phyloP scores from a whole-genome alignment of 2,329 filamentous ascomycete genomes.

The Penicillium sp. region DNA sequence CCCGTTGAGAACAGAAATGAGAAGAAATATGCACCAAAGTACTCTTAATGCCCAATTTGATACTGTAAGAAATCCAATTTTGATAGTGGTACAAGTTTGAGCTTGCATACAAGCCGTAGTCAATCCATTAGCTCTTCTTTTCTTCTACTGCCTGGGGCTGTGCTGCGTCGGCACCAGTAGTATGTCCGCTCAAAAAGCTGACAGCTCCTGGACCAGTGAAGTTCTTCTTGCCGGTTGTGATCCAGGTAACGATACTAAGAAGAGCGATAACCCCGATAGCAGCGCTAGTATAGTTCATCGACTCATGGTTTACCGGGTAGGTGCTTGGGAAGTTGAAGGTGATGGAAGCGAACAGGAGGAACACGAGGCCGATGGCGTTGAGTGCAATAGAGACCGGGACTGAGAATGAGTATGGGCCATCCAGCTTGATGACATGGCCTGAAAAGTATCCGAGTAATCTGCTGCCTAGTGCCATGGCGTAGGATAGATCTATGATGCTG shows the following conservation, averaged over 20 bases:
- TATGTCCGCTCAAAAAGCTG: constrained; percentile 15
- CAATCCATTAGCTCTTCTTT: background rate
- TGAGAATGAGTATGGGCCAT: constrained; percentile 42
- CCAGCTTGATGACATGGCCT: constrained; percentile 39
- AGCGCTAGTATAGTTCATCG: constrained; percentile 61
- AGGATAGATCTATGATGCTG: constrained; percentile 52
- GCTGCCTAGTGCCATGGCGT: constrained; percentile 55
- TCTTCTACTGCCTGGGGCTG: background rate
- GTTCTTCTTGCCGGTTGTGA: constrained; percentile 50
- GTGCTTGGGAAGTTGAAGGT: constrained; percentile 58
- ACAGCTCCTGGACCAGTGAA: constrained; percentile 50
- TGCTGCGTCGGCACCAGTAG: background rate
- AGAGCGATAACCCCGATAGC: constrained; percentile 57
- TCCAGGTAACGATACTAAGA: constrained; percentile 53
- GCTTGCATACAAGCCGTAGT: background rate
- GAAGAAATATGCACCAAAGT: too few relatives aligned
- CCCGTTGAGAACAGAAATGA: too few relatives aligned
- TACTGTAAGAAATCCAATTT: background rate
- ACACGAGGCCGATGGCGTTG: constrained; percentile 54
- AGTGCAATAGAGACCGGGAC: constrained; percentile 46
- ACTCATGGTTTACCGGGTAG: constrained; percentile 52
- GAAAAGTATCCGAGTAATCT: constrained; percentile 51
- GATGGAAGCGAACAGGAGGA: constrained; percentile 55
- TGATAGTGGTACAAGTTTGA: background rate
- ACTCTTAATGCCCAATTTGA: too few relatives aligned